Conservation (phyloP, 257 asterid species). For the Ilex asprella region DNA sequence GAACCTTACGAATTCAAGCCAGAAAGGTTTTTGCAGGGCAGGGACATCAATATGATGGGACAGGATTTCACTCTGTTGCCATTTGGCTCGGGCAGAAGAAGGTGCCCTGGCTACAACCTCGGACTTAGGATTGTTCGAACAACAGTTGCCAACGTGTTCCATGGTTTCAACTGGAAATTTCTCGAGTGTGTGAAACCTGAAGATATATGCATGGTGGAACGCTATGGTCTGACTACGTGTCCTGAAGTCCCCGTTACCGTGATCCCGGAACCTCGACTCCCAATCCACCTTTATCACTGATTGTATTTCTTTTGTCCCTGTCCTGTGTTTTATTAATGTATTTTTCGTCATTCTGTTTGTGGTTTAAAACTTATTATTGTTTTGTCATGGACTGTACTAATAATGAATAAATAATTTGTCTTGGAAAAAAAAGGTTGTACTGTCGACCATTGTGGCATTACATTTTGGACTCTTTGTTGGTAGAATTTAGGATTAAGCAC, state of each 20-base stretch:
- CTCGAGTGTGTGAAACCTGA: neutral
- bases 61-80: neutral
- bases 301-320: too few species aligned
- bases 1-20: neutral
- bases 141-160: neutral
- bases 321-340: too few species aligned
- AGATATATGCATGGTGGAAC: constrained; percentile 5
- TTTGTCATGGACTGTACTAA: too few species aligned
- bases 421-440: too few species aligned
- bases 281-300: neutral
- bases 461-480: too few species aligned
- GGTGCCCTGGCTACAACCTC: constrained; percentile 1
- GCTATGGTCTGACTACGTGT: neutral
- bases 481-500: too few species aligned
- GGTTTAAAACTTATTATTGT: too few species aligned
- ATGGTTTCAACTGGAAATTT: constrained; percentile 3
- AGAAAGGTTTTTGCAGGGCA: neutral
- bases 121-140: constrained; percentile 3
- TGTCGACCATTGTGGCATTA: too few species aligned
- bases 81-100: constrained; percentile 6
- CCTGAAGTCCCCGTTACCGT: neutral
- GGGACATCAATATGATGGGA: neutral
- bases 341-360: too few species aligned
- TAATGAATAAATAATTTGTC: too few species aligned
- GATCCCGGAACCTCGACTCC: neutral